phyloP scores from a whole-genome alignment of 1,284 basidiomycete species.

The Coniophora puteana region DNA sequence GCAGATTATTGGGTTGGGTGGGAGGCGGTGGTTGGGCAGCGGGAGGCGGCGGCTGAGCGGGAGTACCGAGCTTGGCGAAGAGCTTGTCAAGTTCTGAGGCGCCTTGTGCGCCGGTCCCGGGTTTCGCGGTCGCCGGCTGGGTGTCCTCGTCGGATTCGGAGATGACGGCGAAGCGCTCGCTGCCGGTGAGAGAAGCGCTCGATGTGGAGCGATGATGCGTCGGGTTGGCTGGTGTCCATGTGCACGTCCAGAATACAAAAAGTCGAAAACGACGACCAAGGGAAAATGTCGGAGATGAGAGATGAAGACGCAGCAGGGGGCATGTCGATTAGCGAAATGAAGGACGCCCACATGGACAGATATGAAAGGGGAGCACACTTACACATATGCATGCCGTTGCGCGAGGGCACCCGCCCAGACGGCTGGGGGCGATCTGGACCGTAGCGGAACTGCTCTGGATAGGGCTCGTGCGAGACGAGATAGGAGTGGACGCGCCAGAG shows the following conservation, averaged over 20 bases:
- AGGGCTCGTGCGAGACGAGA: slow-evolving; percentile 57
- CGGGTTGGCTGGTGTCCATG: too few species aligned
- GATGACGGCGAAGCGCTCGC: slow-evolving; percentile 28
- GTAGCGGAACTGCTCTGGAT: slow-evolving; percentile 67
- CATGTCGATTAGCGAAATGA: slow-evolving; percentile 28
- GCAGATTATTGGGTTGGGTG: too few species aligned
- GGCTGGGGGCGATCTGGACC: slow-evolving; percentile 61
- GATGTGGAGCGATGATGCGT: slow-evolving; percentile 22
- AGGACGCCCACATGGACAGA: too few species aligned
- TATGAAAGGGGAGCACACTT: too few species aligned
- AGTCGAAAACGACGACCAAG: slow-evolving; percentile 13
- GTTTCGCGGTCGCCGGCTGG: slow-evolving; percentile 13
- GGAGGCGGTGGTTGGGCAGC: slow-evolving; percentile 18
- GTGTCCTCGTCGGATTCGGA: slow-evolving; percentile 28
- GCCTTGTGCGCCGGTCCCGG: too few species aligned
- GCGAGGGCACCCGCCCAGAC: too few species aligned
- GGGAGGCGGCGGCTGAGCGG: slow-evolving; percentile 23
- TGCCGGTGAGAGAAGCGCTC: slow-evolving; percentile 29
- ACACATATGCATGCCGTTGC: too few species aligned
- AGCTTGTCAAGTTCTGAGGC: slow-evolving; percentile 59
- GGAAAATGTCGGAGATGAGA: neutral
- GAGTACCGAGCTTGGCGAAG: slow-evolving; percentile 47
- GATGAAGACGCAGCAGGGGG: slow-evolving; percentile 22
- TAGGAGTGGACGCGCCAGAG: too few species aligned
- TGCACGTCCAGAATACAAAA: too few species aligned